Base-by-base conservation (phyloP, 1,284 basidiomycete species). In the Ustilago tritici region DNA sequence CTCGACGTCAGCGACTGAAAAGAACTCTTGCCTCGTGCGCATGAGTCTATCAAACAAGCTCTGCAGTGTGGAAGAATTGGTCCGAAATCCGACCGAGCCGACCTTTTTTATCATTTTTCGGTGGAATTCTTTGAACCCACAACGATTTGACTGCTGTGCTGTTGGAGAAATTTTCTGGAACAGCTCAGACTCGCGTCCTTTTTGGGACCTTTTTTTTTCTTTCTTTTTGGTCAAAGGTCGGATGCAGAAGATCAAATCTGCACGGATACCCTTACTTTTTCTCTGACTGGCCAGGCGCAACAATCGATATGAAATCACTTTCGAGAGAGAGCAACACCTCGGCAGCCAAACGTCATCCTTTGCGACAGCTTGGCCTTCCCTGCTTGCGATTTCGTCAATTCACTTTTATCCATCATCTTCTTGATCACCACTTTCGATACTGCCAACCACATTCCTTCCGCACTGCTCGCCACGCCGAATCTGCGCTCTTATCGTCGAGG, bases 221-320 rank as follows among this genome's bases (percentile, higher is more conserved):
- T 53, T 32, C 19, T 47, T 17, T 17, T 47, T 38, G 50, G 9
- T 23, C n/a, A 8, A 35, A 11, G 8, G 28, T 52, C 23, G 50
- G 58, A 50, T 19, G 28, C n/a, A 23, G 23, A 49, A 53, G 52
- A 32, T 14, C 52, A 53, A 32, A 31, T 49, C 65, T 60, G 65
- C 65, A 60, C 65, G 65, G 65, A 50, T 66, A 38, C 43, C 19
- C 36, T 40, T 11, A 38, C 46, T 35, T 43, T 66, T 61, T 63
- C 31, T 54, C 54, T 43, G 43, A 46, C 43, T 46, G 43, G 43
- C 43, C 17, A 19, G 15, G 43, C 17, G 43, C 43, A 19, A 61
- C 67, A 34, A 70, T 70, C 67, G 67, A 70, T 70, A 64, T 61
- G 67, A 61, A 70, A 60, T 64, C 67, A 60, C 23, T 55, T 19